phyloP scores from a whole-genome alignment of 768 basidiomycete species.

The Tylopilus vinaceipallidus region DNA sequence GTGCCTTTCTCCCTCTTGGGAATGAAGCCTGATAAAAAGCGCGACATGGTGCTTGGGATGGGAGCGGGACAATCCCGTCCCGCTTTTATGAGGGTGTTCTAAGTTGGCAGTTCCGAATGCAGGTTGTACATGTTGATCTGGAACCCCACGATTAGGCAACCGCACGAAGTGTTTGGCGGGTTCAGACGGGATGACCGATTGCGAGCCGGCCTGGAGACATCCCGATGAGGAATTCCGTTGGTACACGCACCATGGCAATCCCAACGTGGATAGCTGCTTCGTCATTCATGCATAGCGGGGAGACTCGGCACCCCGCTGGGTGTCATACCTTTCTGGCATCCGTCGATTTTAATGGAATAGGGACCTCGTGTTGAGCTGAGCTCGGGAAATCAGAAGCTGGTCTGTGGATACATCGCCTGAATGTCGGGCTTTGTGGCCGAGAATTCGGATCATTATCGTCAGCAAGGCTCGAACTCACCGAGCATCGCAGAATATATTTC shows the following conservation, averaged over 20 bases:
- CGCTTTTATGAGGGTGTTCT: constrained; percentile 16
- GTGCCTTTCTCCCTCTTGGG: constrained; percentile 45
- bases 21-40: constrained; percentile 46
- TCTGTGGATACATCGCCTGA: background rate
- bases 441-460: background rate
- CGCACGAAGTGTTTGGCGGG: background rate
- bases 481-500: constrained; percentile 1
- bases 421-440: background rate
- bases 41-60: constrained; percentile 14
- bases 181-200: background rate
- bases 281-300: background rate
- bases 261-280: background rate
- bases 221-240: background rate
- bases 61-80: background rate
- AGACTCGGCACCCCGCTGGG: background rate
- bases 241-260: background rate
- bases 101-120: constrained; percentile 4
- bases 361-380: background rate
- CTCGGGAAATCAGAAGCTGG: background rate
- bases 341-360: background rate
- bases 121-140: background rate
- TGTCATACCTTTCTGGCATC: background rate
- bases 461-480: background rate
- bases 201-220: background rate
- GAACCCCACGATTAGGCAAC: background rate